Conservation (phyloP, 2,329 filamentous ascomycete species). For the Plectosphaerella sp. region DNA sequence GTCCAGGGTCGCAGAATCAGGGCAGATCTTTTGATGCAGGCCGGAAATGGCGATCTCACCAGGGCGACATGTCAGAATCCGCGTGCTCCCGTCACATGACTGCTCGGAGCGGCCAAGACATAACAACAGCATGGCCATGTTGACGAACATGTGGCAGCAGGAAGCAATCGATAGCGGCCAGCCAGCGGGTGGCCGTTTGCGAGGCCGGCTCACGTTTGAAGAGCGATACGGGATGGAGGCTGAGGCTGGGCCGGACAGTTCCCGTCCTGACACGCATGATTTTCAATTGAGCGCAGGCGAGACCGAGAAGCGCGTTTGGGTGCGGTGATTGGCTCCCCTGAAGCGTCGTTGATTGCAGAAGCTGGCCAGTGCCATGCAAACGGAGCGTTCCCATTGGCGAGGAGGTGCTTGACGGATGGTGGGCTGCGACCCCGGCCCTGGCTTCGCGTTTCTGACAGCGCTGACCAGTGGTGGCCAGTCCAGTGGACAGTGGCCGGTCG, state of each 20-base stretch:
- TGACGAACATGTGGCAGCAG: too few species aligned
- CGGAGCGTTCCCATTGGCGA: background rate
- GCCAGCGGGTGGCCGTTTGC: too few species aligned
- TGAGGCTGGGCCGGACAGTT: background rate
- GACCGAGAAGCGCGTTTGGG: constrained; percentile 1
- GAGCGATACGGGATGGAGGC: background rate
- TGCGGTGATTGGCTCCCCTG: background rate
- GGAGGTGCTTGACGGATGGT: background rate
- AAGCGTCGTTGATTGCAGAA: background rate
- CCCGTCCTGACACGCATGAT: constrained; percentile 4
- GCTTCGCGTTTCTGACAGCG: constrained; percentile 3
- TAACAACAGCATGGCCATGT: too few species aligned
- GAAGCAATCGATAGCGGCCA: too few species aligned
- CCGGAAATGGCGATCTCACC: too few species aligned
- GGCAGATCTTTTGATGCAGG: too few species aligned
- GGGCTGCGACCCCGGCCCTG: background rate
- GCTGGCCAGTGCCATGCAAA: background rate
- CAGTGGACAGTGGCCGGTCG: too few species aligned
- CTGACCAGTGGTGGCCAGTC: background rate
- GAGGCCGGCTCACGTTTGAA: background rate
- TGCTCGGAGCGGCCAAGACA: too few species aligned
- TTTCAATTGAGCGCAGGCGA: background rate
- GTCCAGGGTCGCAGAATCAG: too few species aligned
- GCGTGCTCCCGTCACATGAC: too few species aligned
- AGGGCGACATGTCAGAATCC: too few species aligned